Conservation (phyloP, 805 yeast species). For the Wickerhamiella azyma region DNA sequence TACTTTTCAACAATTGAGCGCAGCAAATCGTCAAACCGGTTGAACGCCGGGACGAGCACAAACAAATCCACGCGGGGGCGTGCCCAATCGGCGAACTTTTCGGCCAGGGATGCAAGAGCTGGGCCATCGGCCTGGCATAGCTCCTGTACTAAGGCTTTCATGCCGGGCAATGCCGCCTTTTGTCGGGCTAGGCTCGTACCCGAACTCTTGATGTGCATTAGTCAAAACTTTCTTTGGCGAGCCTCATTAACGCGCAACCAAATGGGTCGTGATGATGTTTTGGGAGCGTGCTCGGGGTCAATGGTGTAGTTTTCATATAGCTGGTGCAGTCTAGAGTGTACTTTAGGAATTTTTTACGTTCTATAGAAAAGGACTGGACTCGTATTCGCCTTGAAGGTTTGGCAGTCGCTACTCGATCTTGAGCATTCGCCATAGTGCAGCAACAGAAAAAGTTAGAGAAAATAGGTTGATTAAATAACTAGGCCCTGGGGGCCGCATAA, state of each 20-base stretch:
- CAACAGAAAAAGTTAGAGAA: too few relatives aligned
- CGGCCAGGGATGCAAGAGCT: conserved; percentile 26
- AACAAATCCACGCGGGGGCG: conserved; percentile 54
- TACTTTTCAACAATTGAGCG: conserved; percentile 24
- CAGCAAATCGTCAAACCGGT: conserved; percentile 57
- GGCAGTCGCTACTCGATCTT: too few relatives aligned
- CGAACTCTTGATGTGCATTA: conserved; percentile 7
- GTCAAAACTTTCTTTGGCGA: neutral
- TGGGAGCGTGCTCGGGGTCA: too few relatives aligned
- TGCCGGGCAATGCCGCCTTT: conserved; percentile 4
- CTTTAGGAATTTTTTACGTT: too few relatives aligned
- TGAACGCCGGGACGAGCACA: conserved; percentile 66
- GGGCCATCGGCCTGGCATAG: neutral
- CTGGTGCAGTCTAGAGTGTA: too few relatives aligned
- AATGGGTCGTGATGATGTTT: too few relatives aligned
- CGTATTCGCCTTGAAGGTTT: too few relatives aligned
- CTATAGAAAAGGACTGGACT: too few relatives aligned
- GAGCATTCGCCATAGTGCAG: too few relatives aligned
- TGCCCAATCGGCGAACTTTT: conserved; percentile 32
- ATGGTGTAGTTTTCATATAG: too few relatives aligned
- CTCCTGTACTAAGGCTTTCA: neutral
- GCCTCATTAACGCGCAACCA: too few relatives aligned
- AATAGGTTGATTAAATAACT: neutral
- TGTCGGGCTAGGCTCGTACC: conserved; percentile 7
- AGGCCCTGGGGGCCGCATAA: neutral